A percentile compares a stretch with the other conserved stretches of the same genome.
Evolutionary conservation across 345 rosid genomes (phyloP).

Genomic region (Corchorus capsularis): DNA sequence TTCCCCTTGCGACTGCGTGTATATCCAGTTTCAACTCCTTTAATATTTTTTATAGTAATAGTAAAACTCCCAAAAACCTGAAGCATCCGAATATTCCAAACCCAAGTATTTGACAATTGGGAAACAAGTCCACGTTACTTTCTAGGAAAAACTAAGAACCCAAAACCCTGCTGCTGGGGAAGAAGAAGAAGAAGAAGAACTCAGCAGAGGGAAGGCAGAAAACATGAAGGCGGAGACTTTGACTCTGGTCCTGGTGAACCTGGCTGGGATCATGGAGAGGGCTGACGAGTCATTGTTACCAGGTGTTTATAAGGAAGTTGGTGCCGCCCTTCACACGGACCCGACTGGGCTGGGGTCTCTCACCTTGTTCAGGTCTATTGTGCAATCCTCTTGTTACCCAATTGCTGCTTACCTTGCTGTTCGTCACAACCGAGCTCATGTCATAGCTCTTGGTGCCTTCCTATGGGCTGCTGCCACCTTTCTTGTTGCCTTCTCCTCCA

Average conservation of each 20-base stretch:
- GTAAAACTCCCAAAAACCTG: background rate
- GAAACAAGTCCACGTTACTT: background rate
- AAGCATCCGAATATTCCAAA: constrained; percentile 13
- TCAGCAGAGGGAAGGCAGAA: background rate
- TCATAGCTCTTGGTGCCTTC: constrained; percentile 68
- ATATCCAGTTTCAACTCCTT: background rate
- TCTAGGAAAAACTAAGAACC: background rate
- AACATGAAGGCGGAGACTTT: constrained; percentile 62
- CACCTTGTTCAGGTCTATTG: constrained; percentile 63
- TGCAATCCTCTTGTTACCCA: constrained; percentile 62
- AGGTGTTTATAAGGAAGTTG: constrained; percentile 92
- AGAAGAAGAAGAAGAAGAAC: background rate
- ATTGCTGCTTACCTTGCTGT: constrained; percentile 62
- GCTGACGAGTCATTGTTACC: constrained; percentile 91
- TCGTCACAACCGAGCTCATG: constrained; percentile 64
- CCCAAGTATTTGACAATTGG: background rate
- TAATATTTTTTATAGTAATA: background rate
- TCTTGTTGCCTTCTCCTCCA: constrained; percentile 70
- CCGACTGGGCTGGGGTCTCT: constrained; percentile 84
- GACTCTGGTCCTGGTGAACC: constrained; percentile 76
- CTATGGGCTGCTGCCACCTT: constrained; percentile 82
- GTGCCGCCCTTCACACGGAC: constrained; percentile 75
- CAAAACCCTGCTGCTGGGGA: background rate
- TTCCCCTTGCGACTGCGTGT: too few species aligned
- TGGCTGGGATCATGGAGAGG: constrained; percentile 88